phyloP scores from a whole-genome alignment of 116 monocot genomes.

The Dioscorea cayenensis region DNA sequence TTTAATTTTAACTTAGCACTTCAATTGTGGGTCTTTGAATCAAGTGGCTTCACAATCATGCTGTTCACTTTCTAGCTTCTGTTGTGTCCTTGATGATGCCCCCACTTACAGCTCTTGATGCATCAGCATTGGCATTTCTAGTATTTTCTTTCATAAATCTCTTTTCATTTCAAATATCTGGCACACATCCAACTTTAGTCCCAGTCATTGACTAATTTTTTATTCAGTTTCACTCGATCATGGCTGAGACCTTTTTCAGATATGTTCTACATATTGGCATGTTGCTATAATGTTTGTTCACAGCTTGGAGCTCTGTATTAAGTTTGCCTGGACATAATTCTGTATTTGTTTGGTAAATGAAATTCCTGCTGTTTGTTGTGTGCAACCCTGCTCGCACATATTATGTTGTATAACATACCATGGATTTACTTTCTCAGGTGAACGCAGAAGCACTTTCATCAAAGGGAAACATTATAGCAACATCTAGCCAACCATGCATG shows the following conservation, averaged over 20 bases:
- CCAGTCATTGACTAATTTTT: too few relatives aligned
- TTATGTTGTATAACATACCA: neutral
- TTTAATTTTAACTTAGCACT: too few relatives aligned
- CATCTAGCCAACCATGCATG: slow-evolving; percentile 70
- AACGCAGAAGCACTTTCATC: slow-evolving; percentile 43
- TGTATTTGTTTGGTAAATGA: neutral
- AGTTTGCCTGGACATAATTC: too few relatives aligned
- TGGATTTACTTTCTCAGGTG: slow-evolving; percentile 24
- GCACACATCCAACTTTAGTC: too few relatives aligned
- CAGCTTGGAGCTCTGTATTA: neutral
- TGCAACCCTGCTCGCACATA: neutral
- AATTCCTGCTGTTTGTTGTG: neutral
- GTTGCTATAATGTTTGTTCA: neutral
- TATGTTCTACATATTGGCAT: neutral
- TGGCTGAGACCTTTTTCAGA: too few relatives aligned
- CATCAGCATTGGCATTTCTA: too few relatives aligned
- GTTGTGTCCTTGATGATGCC: too few relatives aligned
- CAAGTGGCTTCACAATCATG: too few relatives aligned
- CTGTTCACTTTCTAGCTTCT: too few relatives aligned
- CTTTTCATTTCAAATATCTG: neutral
- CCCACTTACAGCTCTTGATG: too few relatives aligned
- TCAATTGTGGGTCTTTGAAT: too few relatives aligned
- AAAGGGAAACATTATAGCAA: slow-evolving; percentile 15
- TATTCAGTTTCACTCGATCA: too few relatives aligned
- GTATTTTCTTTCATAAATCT: neutral